Base-by-base conservation (phyloP, 345 rosid species). In the Rubroshorea leprosula region DNA sequence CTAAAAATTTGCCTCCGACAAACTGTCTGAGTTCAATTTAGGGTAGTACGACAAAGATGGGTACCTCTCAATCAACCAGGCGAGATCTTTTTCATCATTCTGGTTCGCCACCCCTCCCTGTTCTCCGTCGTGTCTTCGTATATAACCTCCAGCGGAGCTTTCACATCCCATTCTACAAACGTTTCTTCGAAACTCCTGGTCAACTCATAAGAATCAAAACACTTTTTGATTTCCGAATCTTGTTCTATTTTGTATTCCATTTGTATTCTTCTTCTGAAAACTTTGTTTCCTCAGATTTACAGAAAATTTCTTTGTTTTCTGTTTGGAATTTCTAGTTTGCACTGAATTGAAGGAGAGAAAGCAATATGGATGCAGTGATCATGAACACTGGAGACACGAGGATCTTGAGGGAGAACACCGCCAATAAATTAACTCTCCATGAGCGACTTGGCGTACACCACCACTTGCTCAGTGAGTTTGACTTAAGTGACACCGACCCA, bases 121-220 rank as follows among this genome's bases (percentile, higher is more conserved):
- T 23, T 75, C 87, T 2, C 70, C 91, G 67, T 78, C 84, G 14
- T 68, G 62, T 1, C 59, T 73, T 91, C 96, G 58, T 91, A 79
- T 48, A 92, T 92, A 43, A 89, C 87, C 19, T 84, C 89, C 53
- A 92, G 53, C 17, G 98, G 96, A 1, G 95, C 95, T 60, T 79
- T 76, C 38, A 89, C 76, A 67, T 92, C 52, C 98, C 96, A 92
- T 11, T 74, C 82, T 26, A 83, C 79, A 54, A 89, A 92, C 9
- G 55, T 68, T 8, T 25, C 26, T 23, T 69, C 74, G 20, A 73
- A 75, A 15, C 20, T 27, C 26, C 4, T 23, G 19, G 6, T 20
- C 14, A 14, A 23, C 5, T 49, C 41, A 13, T n/a, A n/a, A n/a
- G 12, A 35, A 35, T 8, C 14, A 24, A 50, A 50, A 50, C n/a